Conservation (phyloP, 306 rosid species). For the Quercus berberidifolia region DNA sequence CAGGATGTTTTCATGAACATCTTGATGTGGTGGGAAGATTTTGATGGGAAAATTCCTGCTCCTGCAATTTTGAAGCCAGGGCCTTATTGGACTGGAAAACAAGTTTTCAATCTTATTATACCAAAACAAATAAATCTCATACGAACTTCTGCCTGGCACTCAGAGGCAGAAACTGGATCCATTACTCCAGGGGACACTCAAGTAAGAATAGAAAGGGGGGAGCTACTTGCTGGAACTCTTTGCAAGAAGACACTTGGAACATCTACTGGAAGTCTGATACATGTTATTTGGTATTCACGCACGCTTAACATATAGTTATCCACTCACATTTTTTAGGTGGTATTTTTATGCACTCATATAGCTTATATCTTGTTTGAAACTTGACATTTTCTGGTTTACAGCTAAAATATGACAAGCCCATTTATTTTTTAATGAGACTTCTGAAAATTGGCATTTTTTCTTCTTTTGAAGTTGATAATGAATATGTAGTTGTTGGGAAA, state of each 20-base stretch:
- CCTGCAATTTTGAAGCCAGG: conserved; percentile 95
- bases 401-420: neutral
- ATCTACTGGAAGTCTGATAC: conserved; percentile 94
- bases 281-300: conserved; percentile 79
- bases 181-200: conserved; percentile 93
- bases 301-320: neutral
- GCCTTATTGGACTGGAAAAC: conserved; percentile 98
- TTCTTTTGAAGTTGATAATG: neutral
- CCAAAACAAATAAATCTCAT: conserved; percentile 90
- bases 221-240: conserved; percentile 85
- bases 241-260: conserved; percentile 97
- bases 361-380: neutral
- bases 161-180: conserved; percentile 66
- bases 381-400: neutral
- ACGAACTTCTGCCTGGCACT: conserved; percentile 90
- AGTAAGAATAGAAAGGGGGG: conserved; percentile 97
- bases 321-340: neutral
- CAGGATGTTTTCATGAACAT: conserved; percentile 99
- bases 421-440: neutral
- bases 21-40: conserved; percentile 99
- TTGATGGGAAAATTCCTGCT: conserved; percentile 94
- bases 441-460: neutral
- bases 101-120: conserved; percentile 94
- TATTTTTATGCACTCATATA: neutral
- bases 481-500: neutral